These are phyloP conservation scores for Vitis riparia DNA, from an alignment of 164 flowering plant genomes.

Conservation along the genomic window DNA sequence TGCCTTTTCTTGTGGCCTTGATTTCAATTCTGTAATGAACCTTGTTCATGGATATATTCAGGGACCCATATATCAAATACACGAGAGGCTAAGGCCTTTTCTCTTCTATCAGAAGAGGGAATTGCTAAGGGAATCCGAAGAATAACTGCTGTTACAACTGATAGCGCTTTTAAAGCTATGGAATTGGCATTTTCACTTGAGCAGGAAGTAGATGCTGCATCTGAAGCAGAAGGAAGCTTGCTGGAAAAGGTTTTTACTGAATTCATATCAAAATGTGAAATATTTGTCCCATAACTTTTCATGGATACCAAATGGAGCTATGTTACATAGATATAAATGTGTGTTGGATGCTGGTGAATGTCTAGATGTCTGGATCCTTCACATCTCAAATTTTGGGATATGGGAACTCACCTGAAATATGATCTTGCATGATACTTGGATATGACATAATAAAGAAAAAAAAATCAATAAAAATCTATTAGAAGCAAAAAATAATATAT, in stretches of 20 bases:
- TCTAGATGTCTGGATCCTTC: too few species aligned
- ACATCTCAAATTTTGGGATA: too few species aligned
- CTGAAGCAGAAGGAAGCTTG: constrained; percentile 47
- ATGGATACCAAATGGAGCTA: too few species aligned
- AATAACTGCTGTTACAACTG: constrained; percentile 91
- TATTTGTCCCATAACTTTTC: too few species aligned
- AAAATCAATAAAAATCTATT: too few species aligned
- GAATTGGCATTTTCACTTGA: constrained; percentile 63
- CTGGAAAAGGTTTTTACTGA: constrained; percentile 67
- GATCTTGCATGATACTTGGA: too few species aligned
- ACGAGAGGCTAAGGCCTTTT: constrained; percentile 89
- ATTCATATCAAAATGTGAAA: too few species aligned
- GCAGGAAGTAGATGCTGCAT: constrained; percentile 71
- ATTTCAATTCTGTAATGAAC: background rate
- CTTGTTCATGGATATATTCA: constrained; percentile 24
- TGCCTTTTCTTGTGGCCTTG: background rate
- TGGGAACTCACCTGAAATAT: too few species aligned
- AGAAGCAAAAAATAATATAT: too few species aligned
- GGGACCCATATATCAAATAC: constrained; percentile 98
- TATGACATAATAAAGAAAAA: too few species aligned
- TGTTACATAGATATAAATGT: too few species aligned
- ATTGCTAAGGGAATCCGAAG: constrained; percentile 93
- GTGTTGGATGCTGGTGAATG: too few species aligned
- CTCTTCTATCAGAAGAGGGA: constrained; percentile 89
- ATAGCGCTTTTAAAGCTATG: constrained; percentile 67